Percentiles rank a stretch among this genome's conserved stretches.
Evolutionary conservation across 1,284 basidiomycete genomes (phyloP).

Genomic region (Boletellus deceptivus): DNA sequence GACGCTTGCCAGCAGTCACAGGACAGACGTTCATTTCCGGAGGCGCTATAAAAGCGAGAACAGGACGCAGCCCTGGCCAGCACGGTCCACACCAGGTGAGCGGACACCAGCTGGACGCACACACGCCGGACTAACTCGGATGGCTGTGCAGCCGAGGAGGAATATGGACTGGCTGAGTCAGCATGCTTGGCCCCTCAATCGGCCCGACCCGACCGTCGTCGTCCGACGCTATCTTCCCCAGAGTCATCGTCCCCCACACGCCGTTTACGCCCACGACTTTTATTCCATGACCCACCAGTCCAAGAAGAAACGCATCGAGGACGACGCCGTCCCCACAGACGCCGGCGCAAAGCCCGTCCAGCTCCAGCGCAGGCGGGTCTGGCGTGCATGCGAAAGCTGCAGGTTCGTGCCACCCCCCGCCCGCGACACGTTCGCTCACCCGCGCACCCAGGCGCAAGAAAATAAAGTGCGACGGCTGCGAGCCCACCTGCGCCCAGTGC

Average conservation of each 20-base stretch:
- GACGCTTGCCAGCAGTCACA: conserved; percentile 28
- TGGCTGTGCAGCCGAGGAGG: conserved; percentile 24
- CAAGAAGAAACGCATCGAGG: conserved; percentile 72
- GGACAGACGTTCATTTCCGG: conserved; percentile 37
- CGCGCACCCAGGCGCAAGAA: conserved; percentile 69
- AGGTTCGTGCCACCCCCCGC: conserved; percentile 50
- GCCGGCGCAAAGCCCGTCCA: conserved; percentile 66
- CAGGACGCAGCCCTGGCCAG: not conserved
- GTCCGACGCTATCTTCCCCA: conserved; percentile 34
- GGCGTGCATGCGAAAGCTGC: conserved; percentile 83
- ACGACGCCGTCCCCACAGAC: conserved; percentile 50
- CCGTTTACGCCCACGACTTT: conserved; percentile 50
- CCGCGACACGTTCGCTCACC: conserved; percentile 16
- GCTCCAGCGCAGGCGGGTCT: conserved; percentile 71
- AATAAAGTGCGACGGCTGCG: conserved; percentile 84
- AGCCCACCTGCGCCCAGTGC: conserved; percentile 83
- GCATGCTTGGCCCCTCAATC: conserved; percentile 26
- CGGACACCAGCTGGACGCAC: no score
- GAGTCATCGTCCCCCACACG: conserved; percentile 30
- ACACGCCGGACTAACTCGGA: conserved; percentile 14
- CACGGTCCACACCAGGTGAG: no score
- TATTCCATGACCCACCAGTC: conserved; percentile 52
- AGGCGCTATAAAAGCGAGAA: conserved; percentile 12
- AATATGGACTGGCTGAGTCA: conserved; percentile 37
- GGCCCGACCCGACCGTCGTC: conserved; percentile 36